Conservation (phyloP, 768 basidiomycete genomes). For the Lactarius psammicola region DNA sequence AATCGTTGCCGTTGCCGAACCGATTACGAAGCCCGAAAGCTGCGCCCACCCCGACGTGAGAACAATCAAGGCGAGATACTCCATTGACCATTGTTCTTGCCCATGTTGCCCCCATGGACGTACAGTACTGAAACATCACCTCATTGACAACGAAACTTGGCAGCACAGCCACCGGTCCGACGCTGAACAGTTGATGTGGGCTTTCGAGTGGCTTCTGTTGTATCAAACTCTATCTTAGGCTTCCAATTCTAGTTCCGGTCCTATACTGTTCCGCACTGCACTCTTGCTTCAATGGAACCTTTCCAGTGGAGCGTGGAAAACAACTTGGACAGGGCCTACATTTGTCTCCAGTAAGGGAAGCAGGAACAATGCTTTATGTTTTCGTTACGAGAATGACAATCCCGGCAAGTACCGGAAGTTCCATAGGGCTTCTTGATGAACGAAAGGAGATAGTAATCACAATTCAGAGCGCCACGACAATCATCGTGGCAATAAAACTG, state of each 20-base stretch:
- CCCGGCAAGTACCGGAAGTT: neutral
- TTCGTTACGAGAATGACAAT: neutral
- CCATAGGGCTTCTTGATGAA: too few relatives aligned
- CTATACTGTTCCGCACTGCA: neutral
- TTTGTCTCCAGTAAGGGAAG: neutral
- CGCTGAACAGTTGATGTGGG: neutral
- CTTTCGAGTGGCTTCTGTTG: neutral
- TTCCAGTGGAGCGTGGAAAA: neutral
- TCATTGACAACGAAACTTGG: neutral
- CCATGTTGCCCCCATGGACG: neutral
- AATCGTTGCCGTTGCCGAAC: conserved; percentile 15
- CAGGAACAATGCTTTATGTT: neutral
- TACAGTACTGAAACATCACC: neutral
- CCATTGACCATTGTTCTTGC: neutral
- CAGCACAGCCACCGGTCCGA: neutral
- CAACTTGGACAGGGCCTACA: neutral
- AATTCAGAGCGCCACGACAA: conserved; percentile 2
- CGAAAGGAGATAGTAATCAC: too few relatives aligned
- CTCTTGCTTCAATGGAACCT: neutral
- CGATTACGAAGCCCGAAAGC: conserved; percentile 13
- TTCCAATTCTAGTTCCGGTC: neutral
- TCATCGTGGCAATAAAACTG: neutral
- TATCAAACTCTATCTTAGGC: neutral
- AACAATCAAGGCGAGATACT: neutral
- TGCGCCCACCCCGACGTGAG: neutral